A percentile compares a stretch with the other conserved stretches of the same genome.
Evolutionary conservation across 2,329 filamentous ascomycete genomes (phyloP).

Genomic region (Apiospora arundinis): DNA sequence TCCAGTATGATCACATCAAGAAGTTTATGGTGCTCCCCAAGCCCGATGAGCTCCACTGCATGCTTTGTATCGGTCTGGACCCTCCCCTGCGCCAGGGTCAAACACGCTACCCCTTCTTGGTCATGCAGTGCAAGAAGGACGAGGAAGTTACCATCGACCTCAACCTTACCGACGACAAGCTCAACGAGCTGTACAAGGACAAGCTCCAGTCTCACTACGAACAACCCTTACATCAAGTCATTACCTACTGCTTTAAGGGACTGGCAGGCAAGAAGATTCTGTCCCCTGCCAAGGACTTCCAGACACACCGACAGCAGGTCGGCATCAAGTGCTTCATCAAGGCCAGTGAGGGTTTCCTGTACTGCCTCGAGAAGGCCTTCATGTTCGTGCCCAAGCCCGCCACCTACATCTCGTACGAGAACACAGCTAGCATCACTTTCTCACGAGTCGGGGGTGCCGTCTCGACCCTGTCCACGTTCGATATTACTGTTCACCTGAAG

Average conservation of each 20-base stretch:
- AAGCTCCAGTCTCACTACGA: constrained; percentile 91
- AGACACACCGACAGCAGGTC: constrained; percentile 89
- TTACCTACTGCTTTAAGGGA: constrained; percentile 94
- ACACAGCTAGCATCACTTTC: constrained; percentile 90
- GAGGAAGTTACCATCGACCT: constrained; percentile 96
- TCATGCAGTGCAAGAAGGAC: constrained; percentile 99
- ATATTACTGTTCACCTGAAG: constrained; percentile 94
- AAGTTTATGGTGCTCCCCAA: constrained; percentile 99
- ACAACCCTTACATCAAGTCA: constrained; percentile 89
- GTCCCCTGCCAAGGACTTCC: constrained; percentile 91
- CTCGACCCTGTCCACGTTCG: constrained; percentile 93
- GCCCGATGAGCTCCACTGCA: constrained; percentile 95
- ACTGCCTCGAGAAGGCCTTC: constrained; percentile 97
- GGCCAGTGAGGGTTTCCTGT: constrained; percentile 95
- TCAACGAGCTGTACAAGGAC: constrained; percentile 86
- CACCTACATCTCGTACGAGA: constrained; percentile 95
- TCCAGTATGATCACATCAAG: constrained; percentile 96
- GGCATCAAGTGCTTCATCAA: constrained; percentile 99
- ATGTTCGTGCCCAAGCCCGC: constrained; percentile 99
- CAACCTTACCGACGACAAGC: constrained; percentile 90
- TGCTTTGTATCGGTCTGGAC: constrained; percentile 93
- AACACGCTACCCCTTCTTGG: constrained; percentile 95
- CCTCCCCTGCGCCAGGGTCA: constrained; percentile 96
- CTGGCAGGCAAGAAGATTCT: constrained; percentile 95
- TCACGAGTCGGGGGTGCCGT: constrained; percentile 94